phyloP scores from a whole-genome alignment of 176 grass and related monocot genomes.

The Sorghum bicolor region Sorghum_bicolor_NCBIv3 NC_012871.2:60072501-60073000 shows the following conservation, averaged over 20 bases:
- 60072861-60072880: not conserved
- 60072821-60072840: too few species aligned
- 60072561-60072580: not conserved
- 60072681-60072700: not conserved
- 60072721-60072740: not conserved
- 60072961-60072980: not conserved
- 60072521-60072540: not conserved
- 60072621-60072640: not conserved
- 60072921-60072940: not conserved
- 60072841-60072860: not conserved
- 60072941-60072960: not conserved
- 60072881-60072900: not conserved
- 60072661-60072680: not conserved
- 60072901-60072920: not conserved
- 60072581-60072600: not conserved
- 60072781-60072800: not conserved
- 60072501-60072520: not conserved
- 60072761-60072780: not conserved
- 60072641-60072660: not conserved
- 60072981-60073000: not conserved
- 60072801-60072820: not conserved
- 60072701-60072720: constrained; percentile 11
- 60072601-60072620: not conserved
- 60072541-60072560: not conserved
- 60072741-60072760: not conserved